Evolutionary conservation across 768 basidiomycete genomes (phyloP).

Genomic region (Neoboletus subvelutipes): DNA sequence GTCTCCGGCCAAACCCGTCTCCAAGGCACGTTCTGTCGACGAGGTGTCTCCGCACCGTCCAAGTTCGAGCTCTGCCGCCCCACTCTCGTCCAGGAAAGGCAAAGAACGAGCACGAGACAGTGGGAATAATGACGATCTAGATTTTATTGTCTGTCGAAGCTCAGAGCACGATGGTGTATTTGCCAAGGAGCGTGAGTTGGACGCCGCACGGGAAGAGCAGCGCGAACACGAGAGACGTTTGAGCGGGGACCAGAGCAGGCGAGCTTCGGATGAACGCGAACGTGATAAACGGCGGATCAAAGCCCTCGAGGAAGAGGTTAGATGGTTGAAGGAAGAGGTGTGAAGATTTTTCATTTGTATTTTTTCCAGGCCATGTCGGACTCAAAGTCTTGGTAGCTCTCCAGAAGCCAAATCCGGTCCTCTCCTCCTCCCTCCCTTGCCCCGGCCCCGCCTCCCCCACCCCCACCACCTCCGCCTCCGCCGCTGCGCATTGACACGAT

Average conservation of each 20-base stretch:
- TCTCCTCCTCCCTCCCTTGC: conserved; percentile 7
- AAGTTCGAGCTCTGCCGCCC: background rate
- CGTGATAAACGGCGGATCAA: conserved; percentile 63
- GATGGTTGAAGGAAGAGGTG: conserved; percentile 57
- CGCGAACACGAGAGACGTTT: conserved; percentile 41
- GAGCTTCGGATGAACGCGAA: conserved; percentile 41
- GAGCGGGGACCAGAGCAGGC: conserved; percentile 36
- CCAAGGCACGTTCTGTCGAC: conserved; percentile 27
- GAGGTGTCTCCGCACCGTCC: conserved; percentile 12
- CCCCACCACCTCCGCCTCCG: conserved; percentile 33
- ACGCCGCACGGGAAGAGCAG: conserved; percentile 54
- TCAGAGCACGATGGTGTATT: conserved; percentile 48
- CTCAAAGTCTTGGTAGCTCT: conserved; percentile 40
- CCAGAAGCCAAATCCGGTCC: conserved; percentile 34
- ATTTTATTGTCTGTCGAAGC: conserved; percentile 37
- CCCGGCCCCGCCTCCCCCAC: conserved; percentile 46
- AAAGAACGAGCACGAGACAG: conserved; percentile 43
- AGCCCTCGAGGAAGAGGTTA: conserved; percentile 66
- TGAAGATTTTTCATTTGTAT: background rate
- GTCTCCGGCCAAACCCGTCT: conserved; percentile 32
- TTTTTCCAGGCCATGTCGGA: background rate
- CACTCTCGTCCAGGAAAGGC: conserved; percentile 36
- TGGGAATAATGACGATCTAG: conserved; percentile 25
- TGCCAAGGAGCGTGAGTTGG: conserved; percentile 64
- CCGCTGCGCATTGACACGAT: conserved; percentile 33